Percentiles rank a stretch among this genome's conserved stretches.
Evolutionary conservation across 768 basidiomycete species (phyloP).

Genomic region (Termitomyces sp.): DNA sequence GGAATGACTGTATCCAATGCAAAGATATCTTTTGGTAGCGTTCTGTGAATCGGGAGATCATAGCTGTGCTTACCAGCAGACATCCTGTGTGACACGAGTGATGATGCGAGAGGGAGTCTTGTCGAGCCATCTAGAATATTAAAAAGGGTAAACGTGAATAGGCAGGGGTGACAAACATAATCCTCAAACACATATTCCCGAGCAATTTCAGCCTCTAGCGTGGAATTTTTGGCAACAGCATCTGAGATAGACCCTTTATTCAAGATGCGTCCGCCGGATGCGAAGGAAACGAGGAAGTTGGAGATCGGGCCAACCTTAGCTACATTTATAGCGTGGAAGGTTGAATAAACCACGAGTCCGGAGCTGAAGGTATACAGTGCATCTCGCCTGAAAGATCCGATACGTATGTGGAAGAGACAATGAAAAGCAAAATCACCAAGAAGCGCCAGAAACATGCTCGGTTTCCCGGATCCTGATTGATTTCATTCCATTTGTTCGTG

Average conservation of each 20-base stretch:
- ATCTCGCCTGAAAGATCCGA: constrained; percentile 62
- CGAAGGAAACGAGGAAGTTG: constrained; percentile 49
- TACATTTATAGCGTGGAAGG: constrained; percentile 57
- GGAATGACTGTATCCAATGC: constrained; percentile 43
- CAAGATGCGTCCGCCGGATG: constrained; percentile 44
- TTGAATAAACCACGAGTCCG: constrained; percentile 58
- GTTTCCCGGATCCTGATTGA: constrained; percentile 40
- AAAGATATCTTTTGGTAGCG: too few relatives aligned
- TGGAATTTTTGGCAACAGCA: constrained; percentile 29
- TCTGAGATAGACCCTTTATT: constrained; percentile 45
- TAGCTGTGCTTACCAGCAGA: constrained; percentile 27
- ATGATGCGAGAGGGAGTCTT: constrained; percentile 50
- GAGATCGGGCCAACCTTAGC: constrained; percentile 44
- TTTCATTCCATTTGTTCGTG: neutral
- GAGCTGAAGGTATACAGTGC: constrained; percentile 47
- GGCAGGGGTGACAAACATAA: too few relatives aligned
- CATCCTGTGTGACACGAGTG: constrained; percentile 60
- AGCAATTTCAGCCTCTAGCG: constrained; percentile 20
- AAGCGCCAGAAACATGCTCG: constrained; percentile 60
- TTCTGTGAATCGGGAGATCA: too few relatives aligned
- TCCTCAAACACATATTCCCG: constrained; percentile 19
- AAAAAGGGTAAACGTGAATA: neutral
- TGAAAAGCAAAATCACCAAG: too few relatives aligned
- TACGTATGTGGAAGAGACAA: too few relatives aligned
- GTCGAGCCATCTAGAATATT: constrained; percentile 37